Conservation (phyloP, 768 basidiomycete species). For the Leccinum obscurum region DNA sequence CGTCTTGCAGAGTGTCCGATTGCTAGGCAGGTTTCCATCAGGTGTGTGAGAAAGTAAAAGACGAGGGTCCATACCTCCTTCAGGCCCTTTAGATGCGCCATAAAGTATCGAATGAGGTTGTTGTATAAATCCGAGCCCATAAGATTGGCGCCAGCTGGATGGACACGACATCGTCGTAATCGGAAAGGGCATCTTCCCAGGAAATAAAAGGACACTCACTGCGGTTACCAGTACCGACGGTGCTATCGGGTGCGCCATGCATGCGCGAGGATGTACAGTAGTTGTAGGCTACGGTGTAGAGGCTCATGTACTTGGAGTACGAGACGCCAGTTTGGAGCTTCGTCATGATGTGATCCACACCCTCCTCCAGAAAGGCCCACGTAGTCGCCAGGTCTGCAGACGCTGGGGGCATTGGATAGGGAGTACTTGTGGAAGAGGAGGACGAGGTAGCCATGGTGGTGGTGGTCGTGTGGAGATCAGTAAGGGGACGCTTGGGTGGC, state of each 20-base stretch:
- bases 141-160: conserved; percentile 82
- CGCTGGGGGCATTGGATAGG: conserved; percentile 61
- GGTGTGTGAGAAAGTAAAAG: conserved; percentile 15
- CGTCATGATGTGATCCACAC: conserved; percentile 89
- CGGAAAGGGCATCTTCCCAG: conserved; percentile 25
- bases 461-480: conserved; percentile 31
- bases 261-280: conserved; percentile 92
- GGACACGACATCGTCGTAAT: conserved; percentile 21
- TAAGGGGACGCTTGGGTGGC: conserved; percentile 5
- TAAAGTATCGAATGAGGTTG: conserved; percentile 90
- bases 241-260: conserved; percentile 48
- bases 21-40: conserved; percentile 44
- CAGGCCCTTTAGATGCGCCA: conserved; percentile 69
- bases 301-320: conserved; percentile 84
- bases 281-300: conserved; percentile 96
- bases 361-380: conserved; percentile 86
- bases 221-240: conserved; percentile 42
- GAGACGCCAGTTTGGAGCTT: conserved; percentile 87
- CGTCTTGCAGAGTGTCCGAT: conserved; percentile 80
- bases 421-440: conserved; percentile 31
- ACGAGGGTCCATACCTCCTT: conserved; percentile 52
- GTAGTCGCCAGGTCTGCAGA: conserved; percentile 78
- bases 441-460: conserved; percentile 35
- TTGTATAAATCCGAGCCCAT: conserved; percentile 98
- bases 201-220: conserved; percentile 46